Percentiles rank a stretch among this genome's conserved stretches.
These are phyloP conservation scores for Eucalyptus erythrocorys DNA, from an alignment of 345 rosid species.

Conservation along the genomic window DNA sequence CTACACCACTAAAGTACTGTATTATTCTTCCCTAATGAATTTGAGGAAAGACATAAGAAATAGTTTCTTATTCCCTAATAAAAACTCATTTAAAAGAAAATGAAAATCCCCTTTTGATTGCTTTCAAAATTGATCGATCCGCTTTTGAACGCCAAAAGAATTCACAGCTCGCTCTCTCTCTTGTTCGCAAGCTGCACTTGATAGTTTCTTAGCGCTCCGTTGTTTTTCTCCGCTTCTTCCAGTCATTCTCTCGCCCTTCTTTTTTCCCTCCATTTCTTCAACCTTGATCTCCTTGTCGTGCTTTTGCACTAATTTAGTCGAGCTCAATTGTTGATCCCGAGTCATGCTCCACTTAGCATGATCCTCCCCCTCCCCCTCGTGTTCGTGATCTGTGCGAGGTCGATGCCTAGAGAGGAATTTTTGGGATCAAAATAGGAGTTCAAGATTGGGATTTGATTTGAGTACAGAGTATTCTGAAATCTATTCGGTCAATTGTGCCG, in stretches of 20 bases:
- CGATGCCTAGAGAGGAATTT: not conserved
- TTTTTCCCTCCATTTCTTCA: not conserved
- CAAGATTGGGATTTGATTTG: not conserved
- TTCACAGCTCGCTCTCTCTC: not conserved
- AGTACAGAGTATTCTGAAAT: not conserved
- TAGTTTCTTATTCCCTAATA: not conserved
- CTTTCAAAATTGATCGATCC: not conserved
- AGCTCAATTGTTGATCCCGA: not conserved
- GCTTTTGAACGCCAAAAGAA: not conserved
- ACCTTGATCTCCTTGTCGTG: not conserved
- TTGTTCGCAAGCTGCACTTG: not conserved
- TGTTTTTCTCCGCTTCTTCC: not conserved
- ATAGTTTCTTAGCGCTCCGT: not conserved
- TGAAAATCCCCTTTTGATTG: not conserved
- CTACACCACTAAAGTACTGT: not conserved
- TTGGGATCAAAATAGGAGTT: not conserved
- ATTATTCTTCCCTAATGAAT: not conserved
- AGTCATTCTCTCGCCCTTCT: not conserved
- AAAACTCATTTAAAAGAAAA: not conserved
- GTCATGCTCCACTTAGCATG: not conserved
- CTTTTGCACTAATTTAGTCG: not conserved
- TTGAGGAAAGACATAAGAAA: not conserved
- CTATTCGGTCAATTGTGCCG: constrained; percentile 18
- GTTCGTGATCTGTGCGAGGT: not conserved
- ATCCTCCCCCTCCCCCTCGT: not conserved